phyloP scores from a whole-genome alignment of 2,329 filamentous ascomycete species.

The Neocucurbitaria cava region DNA sequence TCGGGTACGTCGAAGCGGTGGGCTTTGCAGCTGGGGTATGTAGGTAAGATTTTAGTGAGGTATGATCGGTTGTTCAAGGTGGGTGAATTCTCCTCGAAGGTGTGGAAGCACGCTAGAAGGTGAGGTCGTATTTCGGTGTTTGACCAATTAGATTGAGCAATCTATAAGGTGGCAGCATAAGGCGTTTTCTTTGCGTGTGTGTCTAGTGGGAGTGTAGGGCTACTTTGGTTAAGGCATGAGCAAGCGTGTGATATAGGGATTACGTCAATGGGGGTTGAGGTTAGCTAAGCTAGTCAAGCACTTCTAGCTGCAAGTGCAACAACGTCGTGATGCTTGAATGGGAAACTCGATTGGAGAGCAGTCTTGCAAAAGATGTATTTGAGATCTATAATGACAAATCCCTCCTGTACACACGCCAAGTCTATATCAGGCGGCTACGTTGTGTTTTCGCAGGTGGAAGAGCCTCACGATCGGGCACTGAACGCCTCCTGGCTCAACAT shows the following conservation, averaged over 20 bases:
- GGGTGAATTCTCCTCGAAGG: slow-evolving; percentile 3
- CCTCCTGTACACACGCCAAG: too few relatives aligned
- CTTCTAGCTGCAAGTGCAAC: background rate
- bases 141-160: background rate
- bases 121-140: background rate
- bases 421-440: too few relatives aligned
- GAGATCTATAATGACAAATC: too few relatives aligned
- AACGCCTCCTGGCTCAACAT: background rate
- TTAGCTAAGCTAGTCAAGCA: background rate
- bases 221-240: background rate
- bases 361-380: too few relatives aligned
- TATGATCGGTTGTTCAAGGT: background rate
- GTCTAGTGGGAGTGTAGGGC: background rate
- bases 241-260: background rate
- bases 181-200: background rate
- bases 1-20: slow-evolving; percentile 14
- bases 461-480: background rate
- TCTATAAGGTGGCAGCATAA: background rate
- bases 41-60: slow-evolving; percentile 15
- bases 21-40: slow-evolving; percentile 12
- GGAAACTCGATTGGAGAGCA: too few relatives aligned
- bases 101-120: slow-evolving; percentile 1
- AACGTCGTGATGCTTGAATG: background rate
- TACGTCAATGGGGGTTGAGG: background rate
- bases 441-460: too few relatives aligned